These are phyloP conservation scores for Glomus cerebriforme DNA, from an alignment of 192 early-diverging fungal species.

Conservation along the genomic window DNA sequence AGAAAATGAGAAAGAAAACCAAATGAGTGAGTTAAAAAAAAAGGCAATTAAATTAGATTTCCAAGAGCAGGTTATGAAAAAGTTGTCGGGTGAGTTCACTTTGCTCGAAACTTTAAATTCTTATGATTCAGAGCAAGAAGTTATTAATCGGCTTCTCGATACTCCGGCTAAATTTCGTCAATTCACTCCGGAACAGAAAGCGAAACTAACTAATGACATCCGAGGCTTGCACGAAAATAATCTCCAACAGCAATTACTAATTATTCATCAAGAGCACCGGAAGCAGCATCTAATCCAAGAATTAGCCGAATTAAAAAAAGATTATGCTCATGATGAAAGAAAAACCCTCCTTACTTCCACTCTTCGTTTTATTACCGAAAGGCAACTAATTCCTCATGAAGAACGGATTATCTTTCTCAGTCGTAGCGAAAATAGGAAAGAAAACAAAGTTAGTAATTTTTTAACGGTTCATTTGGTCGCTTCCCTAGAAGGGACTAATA, in stretches of 20 bases:
- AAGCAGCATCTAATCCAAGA: conserved; percentile 16
- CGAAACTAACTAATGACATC: conserved; percentile 11
- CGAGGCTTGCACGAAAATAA: background rate
- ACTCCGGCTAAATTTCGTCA: conserved; percentile 4
- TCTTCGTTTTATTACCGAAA: background rate
- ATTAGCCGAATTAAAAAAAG: conserved; percentile 13
- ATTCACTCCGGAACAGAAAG: background rate
- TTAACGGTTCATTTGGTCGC: background rate
- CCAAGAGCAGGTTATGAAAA: background rate
- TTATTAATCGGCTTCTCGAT: background rate
- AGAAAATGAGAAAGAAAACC: background rate
- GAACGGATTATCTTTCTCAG: conserved; percentile 13
- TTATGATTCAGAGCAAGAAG: conserved; percentile 19
- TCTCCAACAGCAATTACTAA: conserved; percentile 11
- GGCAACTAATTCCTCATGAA: conserved; percentile 25
- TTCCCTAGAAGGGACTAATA: conserved; percentile 7
- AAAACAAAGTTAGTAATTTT: conserved; percentile 18
- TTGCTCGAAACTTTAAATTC: background rate
- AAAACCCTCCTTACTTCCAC: background rate
- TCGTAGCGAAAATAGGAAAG: conserved; percentile 12
- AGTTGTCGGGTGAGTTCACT: background rate
- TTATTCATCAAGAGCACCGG: conserved; percentile 3
- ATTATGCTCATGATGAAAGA: conserved; percentile 1
- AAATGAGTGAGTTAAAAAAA: background rate
- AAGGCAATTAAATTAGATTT: background rate